phyloP scores from a whole-genome alignment of 805 yeast species.

The Wickerhamiella parazyma region DNA sequence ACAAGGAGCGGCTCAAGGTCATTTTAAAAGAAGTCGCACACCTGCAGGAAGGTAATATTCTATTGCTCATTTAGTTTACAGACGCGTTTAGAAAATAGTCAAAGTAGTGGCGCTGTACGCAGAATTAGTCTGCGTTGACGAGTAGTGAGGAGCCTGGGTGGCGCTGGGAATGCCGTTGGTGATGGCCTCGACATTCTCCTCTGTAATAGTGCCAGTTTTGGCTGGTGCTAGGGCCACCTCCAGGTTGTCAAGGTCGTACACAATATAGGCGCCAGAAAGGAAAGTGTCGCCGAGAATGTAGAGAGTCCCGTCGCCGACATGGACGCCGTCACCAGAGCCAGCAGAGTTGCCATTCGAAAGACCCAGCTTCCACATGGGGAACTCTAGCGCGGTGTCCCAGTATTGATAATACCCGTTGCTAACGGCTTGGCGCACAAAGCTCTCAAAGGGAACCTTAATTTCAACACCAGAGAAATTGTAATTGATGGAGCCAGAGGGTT shows the following conservation, averaged over 20 bases:
- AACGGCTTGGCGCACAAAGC: background rate
- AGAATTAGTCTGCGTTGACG: slow-evolving; percentile 13
- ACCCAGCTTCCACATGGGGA: no score
- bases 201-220: slow-evolving; percentile 10
- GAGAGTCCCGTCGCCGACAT: slow-evolving; percentile 12
- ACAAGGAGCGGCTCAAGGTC: slow-evolving; percentile 44
- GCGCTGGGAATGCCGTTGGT: slow-evolving; percentile 18
- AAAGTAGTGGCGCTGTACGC: no score
- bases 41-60: slow-evolving; percentile 33
- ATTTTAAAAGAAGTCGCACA: slow-evolving; percentile 45
- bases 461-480: slow-evolving; percentile 13
- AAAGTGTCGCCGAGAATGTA: slow-evolving; percentile 50
- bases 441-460: slow-evolving; percentile 9
- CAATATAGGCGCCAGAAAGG: slow-evolving; percentile 49
- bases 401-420: no score
- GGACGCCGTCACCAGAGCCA: no score
- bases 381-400: no score
- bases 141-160: slow-evolving; percentile 17
- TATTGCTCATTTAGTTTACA: background rate
- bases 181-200: slow-evolving; percentile 17
- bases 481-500: background rate
- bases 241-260: slow-evolving; percentile 45
- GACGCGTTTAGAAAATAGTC: background rate
- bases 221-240: slow-evolving; percentile 39
- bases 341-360: no score